These are phyloP conservation scores for Penicillium psychrofluorescens DNA, from an alignment of 495 filamentous ascomycete genomes.

Conservation along the genomic window DNA sequence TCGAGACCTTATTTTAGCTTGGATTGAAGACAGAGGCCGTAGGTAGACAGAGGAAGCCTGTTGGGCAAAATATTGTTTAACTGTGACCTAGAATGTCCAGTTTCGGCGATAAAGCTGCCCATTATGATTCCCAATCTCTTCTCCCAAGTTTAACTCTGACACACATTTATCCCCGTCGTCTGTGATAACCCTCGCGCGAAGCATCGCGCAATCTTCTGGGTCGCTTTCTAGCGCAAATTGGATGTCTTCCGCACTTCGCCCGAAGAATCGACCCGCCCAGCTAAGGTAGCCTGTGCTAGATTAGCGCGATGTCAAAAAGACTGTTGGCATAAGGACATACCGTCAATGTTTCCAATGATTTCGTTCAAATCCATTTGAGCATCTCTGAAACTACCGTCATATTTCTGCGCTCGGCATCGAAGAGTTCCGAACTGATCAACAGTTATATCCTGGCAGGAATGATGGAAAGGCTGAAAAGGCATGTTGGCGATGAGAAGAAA, in stretches of 20 bases:
- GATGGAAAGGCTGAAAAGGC: neutral
- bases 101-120: neutral
- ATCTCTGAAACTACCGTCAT: neutral
- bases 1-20: too few relatives aligned
- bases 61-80: too few relatives aligned
- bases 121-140: constrained; percentile 1
- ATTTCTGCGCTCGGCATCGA: neutral
- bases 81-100: neutral
- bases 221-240: neutral
- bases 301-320: neutral
- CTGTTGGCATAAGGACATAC: neutral
- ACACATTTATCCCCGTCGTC: neutral
- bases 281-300: neutral
- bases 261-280: neutral
- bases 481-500: neutral
- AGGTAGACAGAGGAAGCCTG: too few relatives aligned
- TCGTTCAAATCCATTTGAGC: neutral
- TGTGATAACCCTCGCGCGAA: neutral
- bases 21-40: too few relatives aligned
- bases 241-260: neutral
- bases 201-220: neutral
- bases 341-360: neutral
- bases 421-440: constrained; percentile 1
- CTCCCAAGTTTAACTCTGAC: neutral
- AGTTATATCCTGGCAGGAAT: neutral